These are phyloP conservation scores for Myochromella boudieri DNA, from an alignment of 768 basidiomycete species.

Conservation along the genomic window DNA sequence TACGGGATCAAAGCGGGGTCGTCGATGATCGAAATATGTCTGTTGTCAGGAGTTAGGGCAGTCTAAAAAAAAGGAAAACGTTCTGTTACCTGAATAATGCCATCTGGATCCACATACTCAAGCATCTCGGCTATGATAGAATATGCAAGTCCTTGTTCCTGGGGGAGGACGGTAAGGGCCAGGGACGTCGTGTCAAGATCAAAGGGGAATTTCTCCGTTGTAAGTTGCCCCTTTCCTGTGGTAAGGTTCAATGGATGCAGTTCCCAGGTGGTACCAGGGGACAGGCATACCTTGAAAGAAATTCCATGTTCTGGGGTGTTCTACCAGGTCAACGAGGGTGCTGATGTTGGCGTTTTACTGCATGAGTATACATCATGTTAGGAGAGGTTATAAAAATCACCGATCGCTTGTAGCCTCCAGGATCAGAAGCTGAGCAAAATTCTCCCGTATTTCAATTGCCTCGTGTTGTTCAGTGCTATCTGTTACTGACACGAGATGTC, in stretches of 20 bases:
- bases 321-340: conserved; percentile 42
- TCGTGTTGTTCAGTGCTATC: conserved; percentile 25
- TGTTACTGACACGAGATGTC: conserved; percentile 44
- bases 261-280: no score
- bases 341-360: conserved; percentile 26
- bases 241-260: no score
- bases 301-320: conserved; percentile 48
- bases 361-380: no score
- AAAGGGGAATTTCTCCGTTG: conserved; percentile 48
- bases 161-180: conserved; percentile 42
- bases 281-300: conserved; percentile 46
- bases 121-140: conserved; percentile 61
- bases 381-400: conserved; percentile 19
- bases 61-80: background rate
- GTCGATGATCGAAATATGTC: conserved; percentile 53
- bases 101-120: conserved; percentile 45
- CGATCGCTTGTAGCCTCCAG: conserved; percentile 48
- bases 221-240: conserved; percentile 39
- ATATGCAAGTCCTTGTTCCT: conserved; percentile 29
- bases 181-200: conserved; percentile 63
- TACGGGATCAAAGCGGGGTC: conserved; percentile 53
- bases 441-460: conserved; percentile 43
- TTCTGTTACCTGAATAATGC: conserved; percentile 43
- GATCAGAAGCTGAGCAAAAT: conserved; percentile 60
- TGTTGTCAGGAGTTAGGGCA: conserved; percentile 19